phyloP scores from a whole-genome alignment of 2,329 filamentous ascomycete genomes.

The Ascochyta viciae-villosae region DNA sequence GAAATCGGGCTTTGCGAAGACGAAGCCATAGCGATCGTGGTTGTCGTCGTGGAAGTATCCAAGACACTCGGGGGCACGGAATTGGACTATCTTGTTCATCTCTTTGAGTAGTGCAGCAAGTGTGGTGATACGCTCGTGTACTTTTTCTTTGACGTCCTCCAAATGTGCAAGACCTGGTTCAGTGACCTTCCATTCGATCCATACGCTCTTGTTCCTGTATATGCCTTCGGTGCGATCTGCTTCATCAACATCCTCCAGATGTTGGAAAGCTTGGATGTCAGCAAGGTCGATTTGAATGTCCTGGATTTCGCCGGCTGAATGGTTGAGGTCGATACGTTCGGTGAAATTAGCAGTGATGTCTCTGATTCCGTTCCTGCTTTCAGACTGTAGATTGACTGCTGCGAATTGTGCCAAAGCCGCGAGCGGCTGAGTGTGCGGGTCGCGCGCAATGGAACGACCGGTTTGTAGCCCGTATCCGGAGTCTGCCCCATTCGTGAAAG shows the following conservation, averaged over 20 bases:
- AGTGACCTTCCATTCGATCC: constrained; percentile 50
- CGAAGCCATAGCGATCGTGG: constrained; percentile 57
- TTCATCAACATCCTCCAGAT: constrained; percentile 14
- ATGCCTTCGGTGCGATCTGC: constrained; percentile 40
- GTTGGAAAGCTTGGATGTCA: too few relatives aligned
- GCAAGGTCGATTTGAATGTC: constrained; percentile 28
- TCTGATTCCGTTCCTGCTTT: constrained; percentile 25
- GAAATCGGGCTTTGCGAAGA: constrained; percentile 60
- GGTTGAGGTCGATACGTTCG: constrained; percentile 28
- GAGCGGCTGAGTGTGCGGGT: constrained; percentile 11
- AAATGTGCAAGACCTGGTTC: constrained; percentile 29
- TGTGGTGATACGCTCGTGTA: constrained; percentile 40
- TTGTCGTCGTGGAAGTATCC: constrained; percentile 48
- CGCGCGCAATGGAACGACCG: not conserved
- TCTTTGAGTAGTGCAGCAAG: constrained; percentile 44
- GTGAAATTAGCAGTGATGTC: constrained; percentile 38
- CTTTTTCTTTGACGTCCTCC: constrained; percentile 30
- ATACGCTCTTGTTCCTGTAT: constrained; percentile 34
- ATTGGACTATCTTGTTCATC: constrained; percentile 36
- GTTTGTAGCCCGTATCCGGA: too few relatives aligned
- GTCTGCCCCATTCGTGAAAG: too few relatives aligned
- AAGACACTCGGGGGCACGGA: constrained; percentile 45
- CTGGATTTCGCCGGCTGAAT: constrained; percentile 28
- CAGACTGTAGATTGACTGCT: constrained; percentile 45
- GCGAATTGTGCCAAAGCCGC: constrained; percentile 46